Percentiles rank a stretch among this genome's conserved stretches.
These are phyloP conservation scores for Vitis amurensis DNA, from an alignment of 164 flowering plant genomes.

Conservation along the genomic window DNA sequence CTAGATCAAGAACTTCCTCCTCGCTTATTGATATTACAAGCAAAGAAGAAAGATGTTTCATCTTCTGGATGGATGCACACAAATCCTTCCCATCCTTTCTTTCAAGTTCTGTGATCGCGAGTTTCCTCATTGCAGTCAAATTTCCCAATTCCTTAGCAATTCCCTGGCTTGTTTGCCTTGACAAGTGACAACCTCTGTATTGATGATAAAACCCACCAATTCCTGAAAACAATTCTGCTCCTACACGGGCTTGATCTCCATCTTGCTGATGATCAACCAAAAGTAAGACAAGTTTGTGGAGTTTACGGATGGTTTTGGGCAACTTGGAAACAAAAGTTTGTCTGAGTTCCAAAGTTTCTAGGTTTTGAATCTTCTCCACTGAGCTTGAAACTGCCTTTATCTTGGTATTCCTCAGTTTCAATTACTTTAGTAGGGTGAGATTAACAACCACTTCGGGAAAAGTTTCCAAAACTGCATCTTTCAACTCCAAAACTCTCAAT, in stretches of 20 bases:
- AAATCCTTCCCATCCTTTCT: slow-evolving; percentile 5
- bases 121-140: slow-evolving; percentile 10
- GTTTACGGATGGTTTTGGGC: slow-evolving; percentile 1
- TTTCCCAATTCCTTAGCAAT: slow-evolving; percentile 5
- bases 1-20: slow-evolving; percentile 15
- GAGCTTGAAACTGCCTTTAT: slow-evolving; percentile 1
- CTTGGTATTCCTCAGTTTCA: neutral
- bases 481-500: neutral
- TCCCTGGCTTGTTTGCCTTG: neutral
- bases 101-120: slow-evolving; percentile 11
- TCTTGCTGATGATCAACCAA: no score
- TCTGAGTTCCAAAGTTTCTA: neutral
- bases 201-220: neutral
- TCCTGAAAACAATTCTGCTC: neutral
- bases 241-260: no score
- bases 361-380: neutral
- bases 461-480: neutral
- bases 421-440: neutral
- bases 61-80: slow-evolving; percentile 12
- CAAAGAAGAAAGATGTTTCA: slow-evolving; percentile 11
- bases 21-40: slow-evolving; percentile 2
- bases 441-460: neutral
- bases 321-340: slow-evolving; percentile 4
- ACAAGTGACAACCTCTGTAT: slow-evolving; percentile 9
- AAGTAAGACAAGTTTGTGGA: no score